Evolutionary conservation across 192 early-diverging fungal genomes (phyloP).

Genomic region (Entophlyctis luteolus): DNA sequence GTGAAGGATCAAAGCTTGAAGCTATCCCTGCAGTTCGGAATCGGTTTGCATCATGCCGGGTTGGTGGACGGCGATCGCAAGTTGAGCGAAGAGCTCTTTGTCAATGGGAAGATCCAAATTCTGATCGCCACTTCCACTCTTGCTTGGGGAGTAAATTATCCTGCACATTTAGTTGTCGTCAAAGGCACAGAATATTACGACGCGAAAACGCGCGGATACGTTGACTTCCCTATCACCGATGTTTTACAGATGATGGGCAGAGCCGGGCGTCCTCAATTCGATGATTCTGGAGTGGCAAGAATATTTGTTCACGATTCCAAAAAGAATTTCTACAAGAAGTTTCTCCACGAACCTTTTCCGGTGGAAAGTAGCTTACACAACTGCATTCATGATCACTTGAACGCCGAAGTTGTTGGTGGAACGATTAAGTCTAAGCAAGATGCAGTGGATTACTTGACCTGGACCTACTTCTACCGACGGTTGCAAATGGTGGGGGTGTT

Average conservation of each 20-base stretch:
- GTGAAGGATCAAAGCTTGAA: conserved; percentile 79
- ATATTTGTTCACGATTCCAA: conserved; percentile 94
- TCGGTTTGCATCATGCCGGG: conserved; percentile 96
- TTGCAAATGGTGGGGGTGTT: conserved; percentile 57
- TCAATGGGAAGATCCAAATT: conserved; percentile 92
- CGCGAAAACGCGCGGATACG: conserved; percentile 81
- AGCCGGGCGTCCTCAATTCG: conserved; percentile 94
- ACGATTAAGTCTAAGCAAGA: conserved; percentile 89
- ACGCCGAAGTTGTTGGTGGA: conserved; percentile 88
- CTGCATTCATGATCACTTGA: conserved; percentile 78
- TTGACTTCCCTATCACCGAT: conserved; percentile 96
- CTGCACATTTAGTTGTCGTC: conserved; percentile 94
- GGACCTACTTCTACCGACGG: conserved; percentile 94
- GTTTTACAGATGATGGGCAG: conserved; percentile 99
- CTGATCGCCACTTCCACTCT: conserved; percentile 92
- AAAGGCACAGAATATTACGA: conserved; percentile 99
- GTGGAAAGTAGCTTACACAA: conserved; percentile 55
- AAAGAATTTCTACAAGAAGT: conserved; percentile 98
- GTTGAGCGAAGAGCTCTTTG: conserved; percentile 89
- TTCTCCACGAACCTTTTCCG: conserved; percentile 84
- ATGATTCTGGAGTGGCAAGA: conserved; percentile 83
- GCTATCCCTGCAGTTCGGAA: conserved; percentile 84
- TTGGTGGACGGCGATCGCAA: conserved; percentile 81
- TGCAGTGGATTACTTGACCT: conserved; percentile 89
- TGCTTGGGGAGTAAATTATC: conserved; percentile 97